Evolutionary conservation across 139 green algal genomes (phyloP), one percentile per base, ranked within the genome.

Genomic region (Volvox reticuliferus): DNA sequence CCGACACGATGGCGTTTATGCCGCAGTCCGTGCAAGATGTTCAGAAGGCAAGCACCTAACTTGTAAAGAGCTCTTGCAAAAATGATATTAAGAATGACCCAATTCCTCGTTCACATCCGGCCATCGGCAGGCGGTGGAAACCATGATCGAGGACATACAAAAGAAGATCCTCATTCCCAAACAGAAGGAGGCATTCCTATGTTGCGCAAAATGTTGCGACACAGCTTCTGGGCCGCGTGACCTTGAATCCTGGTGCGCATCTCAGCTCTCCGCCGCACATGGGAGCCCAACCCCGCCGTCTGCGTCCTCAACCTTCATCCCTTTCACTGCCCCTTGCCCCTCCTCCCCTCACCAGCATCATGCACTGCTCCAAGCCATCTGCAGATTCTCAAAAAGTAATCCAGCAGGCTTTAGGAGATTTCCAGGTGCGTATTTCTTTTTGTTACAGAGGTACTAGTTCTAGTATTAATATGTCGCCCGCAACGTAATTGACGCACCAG

Each of bases 101-200:
- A 80, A 22, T n/a, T 79, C 18, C 33, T 13, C 19, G 28, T 73
- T 61, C 37, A 21, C 16, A n/a, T 67, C 33, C 36, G 14, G 12
- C 6, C 21, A n/a, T 5, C 63, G 22, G 24, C 86, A 95, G 93
- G 75, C 85, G 18, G 55, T 95, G 16, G 93, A 94, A 87, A 62
- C 9, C 5, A 75, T 92, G 37, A 93, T 95, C 87, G 91, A 94
- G 22, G 90, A 94, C 63, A 2, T 95, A 13, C 91, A 94, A 85
- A 63, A 75, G 24, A 91, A 37, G 3, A 68, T 92, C 87, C 75
- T 95, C 6, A 91, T 94, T 26, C 91, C 93, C 0, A 79, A 86
- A 36, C 93, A 94, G 33, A 94, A 94, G 65, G 91, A 94, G 71
- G 87, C 93, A 0, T 95, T 95, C 79, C 90, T 94, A 1, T 95